Evolutionary conservation across 2,329 filamentous ascomycete species (phyloP), one percentile per base, ranked within the genome.

Genomic region (Trichocomaceae sp.): DNA sequence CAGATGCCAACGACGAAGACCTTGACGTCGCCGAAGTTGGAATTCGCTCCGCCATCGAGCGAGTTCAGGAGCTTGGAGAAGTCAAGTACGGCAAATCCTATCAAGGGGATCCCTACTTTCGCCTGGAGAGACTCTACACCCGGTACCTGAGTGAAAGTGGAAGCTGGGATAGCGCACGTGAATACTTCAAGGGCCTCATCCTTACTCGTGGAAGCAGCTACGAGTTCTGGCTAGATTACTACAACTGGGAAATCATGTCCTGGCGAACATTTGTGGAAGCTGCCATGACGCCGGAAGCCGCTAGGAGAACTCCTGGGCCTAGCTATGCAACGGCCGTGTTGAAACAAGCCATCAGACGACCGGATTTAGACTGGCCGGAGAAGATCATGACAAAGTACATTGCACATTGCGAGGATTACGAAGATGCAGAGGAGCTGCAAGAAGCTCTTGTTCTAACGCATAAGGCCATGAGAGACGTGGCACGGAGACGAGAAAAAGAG

Each of bases 201-300:
- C 75, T 82, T n/a, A 77, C 80, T 17, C 83, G 90, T 54, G 84
- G 84, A 29, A 83, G 90, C 62, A 91, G 84, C 62, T 90, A 91
- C 66, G 90, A 96, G 63, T 97, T 97, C 69, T 99, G 93, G 93
- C 79, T 91, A 54, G 84, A 85, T 44, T 96, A 90, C 71, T 96
- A 96, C 71, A 79, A 86, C 52, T 97, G 90, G 87, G 93, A 97
- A 72, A 86, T 97, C 79, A 79, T 87, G 56, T 74, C 79, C n/a
- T 85, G 82, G 80, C 76, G 78, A 56, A 80, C 78, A 58, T 78
- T 83, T 56, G 76, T 78, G 2, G 75, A 80, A 48, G 73, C 74
- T 9, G 79, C 79, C 50, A 70, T 72, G 29, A 77, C 78, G 15
- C 75, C 76, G 64, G 76, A 79, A 53, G 80, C 77, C 54, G 72